phyloP scores from a whole-genome alignment of 139 green algal species.

The Gonium pectorale region DNA sequence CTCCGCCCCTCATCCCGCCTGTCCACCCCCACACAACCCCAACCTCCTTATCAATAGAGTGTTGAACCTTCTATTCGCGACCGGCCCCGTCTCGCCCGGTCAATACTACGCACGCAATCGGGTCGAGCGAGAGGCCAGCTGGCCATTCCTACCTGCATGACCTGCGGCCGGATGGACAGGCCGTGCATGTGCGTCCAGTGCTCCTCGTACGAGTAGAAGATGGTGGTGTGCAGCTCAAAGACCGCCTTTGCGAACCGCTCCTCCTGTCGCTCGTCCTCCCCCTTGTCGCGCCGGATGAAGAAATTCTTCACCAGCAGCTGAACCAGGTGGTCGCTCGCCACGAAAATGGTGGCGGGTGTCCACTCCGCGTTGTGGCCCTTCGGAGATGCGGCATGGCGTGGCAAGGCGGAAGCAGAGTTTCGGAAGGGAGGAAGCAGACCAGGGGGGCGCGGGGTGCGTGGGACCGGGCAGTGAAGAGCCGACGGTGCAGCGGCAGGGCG shows the following conservation, averaged over 20 bases:
- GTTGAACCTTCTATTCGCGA: too few relatives aligned
- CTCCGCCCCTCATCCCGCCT: too few relatives aligned
- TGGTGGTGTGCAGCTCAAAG: slow-evolving; percentile 71
- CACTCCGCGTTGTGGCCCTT: slow-evolving; percentile 54
- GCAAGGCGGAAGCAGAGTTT: background rate
- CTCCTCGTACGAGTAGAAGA: slow-evolving; percentile 68
- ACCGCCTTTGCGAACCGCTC: slow-evolving; percentile 62
- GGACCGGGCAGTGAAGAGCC: too few relatives aligned
- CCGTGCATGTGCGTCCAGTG: slow-evolving; percentile 54
- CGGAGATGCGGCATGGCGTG: background rate
- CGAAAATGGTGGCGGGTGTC: slow-evolving; percentile 75
- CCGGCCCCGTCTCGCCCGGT: too few relatives aligned
- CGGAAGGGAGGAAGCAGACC: too few relatives aligned
- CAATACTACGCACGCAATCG: too few relatives aligned
- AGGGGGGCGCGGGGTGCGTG: too few relatives aligned
- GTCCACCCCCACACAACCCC: too few relatives aligned
- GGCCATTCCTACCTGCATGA: slow-evolving; percentile 41
- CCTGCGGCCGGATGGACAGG: slow-evolving; percentile 32
- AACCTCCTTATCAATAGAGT: too few relatives aligned
- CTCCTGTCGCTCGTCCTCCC: slow-evolving; percentile 49
- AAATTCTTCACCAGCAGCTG: slow-evolving; percentile 74
- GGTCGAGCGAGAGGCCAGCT: too few relatives aligned
- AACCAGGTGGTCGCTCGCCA: slow-evolving; percentile 78
- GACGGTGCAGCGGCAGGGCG: too few relatives aligned
- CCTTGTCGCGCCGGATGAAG: slow-evolving; percentile 63